Base-by-base conservation (phyloP, 257 asterid genomes). In the Prunella vulgaris region DNA sequence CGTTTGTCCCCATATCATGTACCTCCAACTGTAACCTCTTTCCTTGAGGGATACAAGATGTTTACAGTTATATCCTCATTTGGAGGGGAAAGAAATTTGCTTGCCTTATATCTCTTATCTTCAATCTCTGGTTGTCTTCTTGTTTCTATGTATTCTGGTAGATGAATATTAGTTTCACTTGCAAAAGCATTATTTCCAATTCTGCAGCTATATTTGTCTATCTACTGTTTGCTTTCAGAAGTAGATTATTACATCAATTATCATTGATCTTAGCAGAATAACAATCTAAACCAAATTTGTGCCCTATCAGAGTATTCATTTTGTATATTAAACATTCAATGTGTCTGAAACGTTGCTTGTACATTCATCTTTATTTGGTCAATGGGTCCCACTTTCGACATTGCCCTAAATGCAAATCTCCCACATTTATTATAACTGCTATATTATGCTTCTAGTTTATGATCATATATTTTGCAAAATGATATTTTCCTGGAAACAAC, bases 31-130 rank as follows among this genome's bases (percentile, higher is more conserved):
- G 24, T 32, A 64, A 56, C 21, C 40, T 58, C 32, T 24, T 58
- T 48, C n/a, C 42, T 57, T 57, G 12, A 49, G 49, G 24, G 30
- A 76, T 64, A 14, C 51, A 64, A 38, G 64, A 40, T 57, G 65
- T 30, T 32, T 1, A 25, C 28, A 25, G 28, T 25, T 25, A 3
- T 25, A 3, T 25, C 28, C 28, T 25, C 28, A 25, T 25, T 25
- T 25, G 1, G 28, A 3, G 3, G 28, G 28, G 28, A 25, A 25
- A 25, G 28, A 56, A 42, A 35, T 53, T 42, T 56, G 38, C 18
- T 32, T 3, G 12, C 6, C 35, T 38, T 33, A 17, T 64, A 51
- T 8, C 10, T 64, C 53, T 52, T 15, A 40, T 3, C 60, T 44
- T 25, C 59, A 8, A 14, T n/a, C 6, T 42, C 48, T 40, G 48